Conservation (phyloP, 306 rosid species). For the Cucurbita ficifolia region DNA sequence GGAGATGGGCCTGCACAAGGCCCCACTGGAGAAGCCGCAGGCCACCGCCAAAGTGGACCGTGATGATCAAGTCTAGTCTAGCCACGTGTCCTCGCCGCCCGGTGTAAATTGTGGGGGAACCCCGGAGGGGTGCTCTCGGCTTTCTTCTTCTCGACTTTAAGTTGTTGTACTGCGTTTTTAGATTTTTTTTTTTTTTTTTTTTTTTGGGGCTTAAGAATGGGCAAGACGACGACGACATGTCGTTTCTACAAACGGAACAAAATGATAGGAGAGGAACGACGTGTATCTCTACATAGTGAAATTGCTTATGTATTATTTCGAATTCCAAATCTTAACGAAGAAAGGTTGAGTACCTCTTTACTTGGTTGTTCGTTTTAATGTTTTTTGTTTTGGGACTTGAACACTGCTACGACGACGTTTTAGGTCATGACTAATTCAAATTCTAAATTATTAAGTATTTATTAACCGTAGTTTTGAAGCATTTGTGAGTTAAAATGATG, state of each 20-base stretch:
- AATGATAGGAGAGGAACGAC: neutral
- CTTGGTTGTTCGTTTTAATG: no score
- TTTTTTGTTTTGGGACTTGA: no score
- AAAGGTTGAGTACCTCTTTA: no score
- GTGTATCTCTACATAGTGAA: neutral
- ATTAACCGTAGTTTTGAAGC: no score
- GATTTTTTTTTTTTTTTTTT: rapidly evolving
- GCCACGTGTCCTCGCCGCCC: conserved; percentile 1
- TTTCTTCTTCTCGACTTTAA: neutral
- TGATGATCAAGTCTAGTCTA: neutral
- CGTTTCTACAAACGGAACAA: neutral
- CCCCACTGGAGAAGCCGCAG: conserved; percentile 17
- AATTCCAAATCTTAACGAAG: no score
- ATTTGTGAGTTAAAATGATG: no score
- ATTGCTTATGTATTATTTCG: no score
- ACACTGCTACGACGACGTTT: no score
- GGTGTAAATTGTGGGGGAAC: neutral
- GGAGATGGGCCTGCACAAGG: conserved; percentile 46
- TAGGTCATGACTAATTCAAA: no score
- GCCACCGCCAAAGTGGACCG: conserved; percentile 9
- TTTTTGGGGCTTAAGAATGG: neutral
- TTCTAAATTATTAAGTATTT: no score
- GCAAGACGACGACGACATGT: conserved; percentile 1
- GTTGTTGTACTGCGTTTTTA: neutral
- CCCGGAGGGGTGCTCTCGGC: neutral